Base-by-base conservation (phyloP, 108 stramenopile genomes). In the Conticribra guillardii region DNA sequence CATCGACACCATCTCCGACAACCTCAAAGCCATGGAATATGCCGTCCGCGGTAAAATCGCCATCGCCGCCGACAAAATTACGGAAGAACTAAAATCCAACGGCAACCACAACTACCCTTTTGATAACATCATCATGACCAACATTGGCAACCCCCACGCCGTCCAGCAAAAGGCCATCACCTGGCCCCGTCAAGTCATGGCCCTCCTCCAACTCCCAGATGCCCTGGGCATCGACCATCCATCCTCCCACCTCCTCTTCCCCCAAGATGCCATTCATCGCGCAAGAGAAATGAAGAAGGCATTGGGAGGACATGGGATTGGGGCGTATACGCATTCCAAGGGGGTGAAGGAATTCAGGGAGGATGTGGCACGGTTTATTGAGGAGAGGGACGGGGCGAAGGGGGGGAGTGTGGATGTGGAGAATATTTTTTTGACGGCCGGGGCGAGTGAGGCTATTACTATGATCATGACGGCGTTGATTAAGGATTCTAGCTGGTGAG, bases 101-200 rank as follows among this genome's bases (percentile, higher is more conserved):
- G 33, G 67, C 28, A 59, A 52, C 32, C 49, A 69, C 18, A 63
- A 57, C 22, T 85, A 80, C 30, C 84, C 86, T 7, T 95, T 92
- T 64, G 86, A 95, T 66, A 82, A 84, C 48, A 96, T 98, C 71
- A 79, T 99, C 34, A 94, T 93, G 70, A 98, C 96, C 70, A 99
- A 99, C 64, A 96, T 97, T 59, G 98, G 98, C 33, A 99, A 99
- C 73, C 98, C 98, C 23, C 98, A 98, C 44, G 69, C 94, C 3
- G 89, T 97, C 15, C 81, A 88, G 19, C 98, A 99, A 73, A 67
- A 79, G 50, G 96, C 97, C 1, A 69, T 98, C 53, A 94, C 92
- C 4, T 99, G 87, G 74, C 84, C 86, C 30, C 82, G 98, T 3
- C 91, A 97, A 69, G 96, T 99, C 30, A 48, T 97, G 56, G 89